These are phyloP conservation scores for Pilaira anomala DNA, from an alignment of 192 early-diverging fungal species.

Conservation along the genomic window DNA sequence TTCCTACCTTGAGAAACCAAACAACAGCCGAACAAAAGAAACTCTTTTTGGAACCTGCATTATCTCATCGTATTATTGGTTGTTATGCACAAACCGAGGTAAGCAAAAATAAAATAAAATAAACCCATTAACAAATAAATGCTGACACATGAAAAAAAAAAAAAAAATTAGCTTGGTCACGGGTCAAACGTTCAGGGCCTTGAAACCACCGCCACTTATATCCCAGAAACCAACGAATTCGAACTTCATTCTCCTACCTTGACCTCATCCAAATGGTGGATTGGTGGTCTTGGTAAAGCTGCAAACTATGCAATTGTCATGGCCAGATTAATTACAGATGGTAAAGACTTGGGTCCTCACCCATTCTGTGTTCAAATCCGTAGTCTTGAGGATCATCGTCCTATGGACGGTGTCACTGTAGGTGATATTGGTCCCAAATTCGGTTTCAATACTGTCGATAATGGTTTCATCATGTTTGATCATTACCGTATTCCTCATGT, in stretches of 20 bases:
- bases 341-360: slow-evolving; percentile 75
- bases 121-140: too few species aligned
- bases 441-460: slow-evolving; percentile 83
- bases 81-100: slow-evolving; percentile 83
- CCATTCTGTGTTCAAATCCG: slow-evolving; percentile 82
- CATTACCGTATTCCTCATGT: slow-evolving; percentile 75
- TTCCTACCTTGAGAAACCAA: slow-evolving; percentile 73
- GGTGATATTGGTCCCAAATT: slow-evolving; percentile 89
- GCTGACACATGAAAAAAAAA: too few species aligned
- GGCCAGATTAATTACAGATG: slow-evolving; percentile 71
- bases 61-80: slow-evolving; percentile 74
- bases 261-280: slow-evolving; percentile 86
- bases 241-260: slow-evolving; percentile 78
- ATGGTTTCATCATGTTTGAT: slow-evolving; percentile 82
- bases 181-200: slow-evolving; percentile 87
- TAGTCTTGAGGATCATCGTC: slow-evolving; percentile 65
- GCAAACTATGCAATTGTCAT: slow-evolving; percentile 84
- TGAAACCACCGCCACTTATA: slow-evolving; percentile 83
- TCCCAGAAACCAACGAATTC: slow-evolving; percentile 82
- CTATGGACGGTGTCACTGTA: slow-evolving; percentile 75
- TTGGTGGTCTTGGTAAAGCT: slow-evolving; percentile 75
- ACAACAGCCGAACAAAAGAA: slow-evolving; percentile 76
- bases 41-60: slow-evolving; percentile 69
- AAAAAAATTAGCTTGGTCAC: slow-evolving; percentile 40
- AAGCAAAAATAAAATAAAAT: neutral